Evolutionary conservation across 2,329 filamentous ascomycete species (phyloP).

Genomic region (Hymenoscyphus repandus): DNA sequence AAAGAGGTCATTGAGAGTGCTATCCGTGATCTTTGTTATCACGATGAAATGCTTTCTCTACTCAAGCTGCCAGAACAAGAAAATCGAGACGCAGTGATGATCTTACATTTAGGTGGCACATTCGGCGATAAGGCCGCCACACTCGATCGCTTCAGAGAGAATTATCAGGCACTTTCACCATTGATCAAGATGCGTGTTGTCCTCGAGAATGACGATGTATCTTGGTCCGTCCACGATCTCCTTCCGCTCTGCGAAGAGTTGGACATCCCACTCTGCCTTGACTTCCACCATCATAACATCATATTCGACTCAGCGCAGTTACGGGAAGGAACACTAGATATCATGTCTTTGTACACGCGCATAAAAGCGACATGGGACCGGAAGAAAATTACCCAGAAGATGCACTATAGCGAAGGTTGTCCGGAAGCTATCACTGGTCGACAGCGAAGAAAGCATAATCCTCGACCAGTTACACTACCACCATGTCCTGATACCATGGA

Average conservation of each 20-base stretch:
- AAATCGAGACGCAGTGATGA: slow-evolving; percentile 86
- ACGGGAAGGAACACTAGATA: slow-evolving; percentile 79
- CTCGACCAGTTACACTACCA: slow-evolving; percentile 72
- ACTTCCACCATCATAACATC: slow-evolving; percentile 96
- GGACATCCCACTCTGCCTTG: slow-evolving; percentile 87
- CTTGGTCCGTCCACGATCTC: slow-evolving; percentile 87
- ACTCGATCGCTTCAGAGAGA: slow-evolving; percentile 49
- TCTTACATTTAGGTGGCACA: slow-evolving; percentile 85
- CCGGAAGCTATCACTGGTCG: slow-evolving; percentile 70
- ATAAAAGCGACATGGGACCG: slow-evolving; percentile 80
- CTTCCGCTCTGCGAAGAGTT: slow-evolving; percentile 87
- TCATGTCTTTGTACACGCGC: slow-evolving; percentile 66
- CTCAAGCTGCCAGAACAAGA: slow-evolving; percentile 72
- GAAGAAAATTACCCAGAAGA: slow-evolving; percentile 86
- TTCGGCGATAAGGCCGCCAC: slow-evolving; percentile 67
- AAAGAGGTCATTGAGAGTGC: slow-evolving; percentile 71
- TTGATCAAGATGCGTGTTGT: slow-evolving; percentile 77
- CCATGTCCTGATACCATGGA: slow-evolving; percentile 82
- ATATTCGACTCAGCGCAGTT: slow-evolving; percentile 69
- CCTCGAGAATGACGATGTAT: slow-evolving; percentile 90
- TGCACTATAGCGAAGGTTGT: slow-evolving; percentile 89
- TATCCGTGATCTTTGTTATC: slow-evolving; percentile 79
- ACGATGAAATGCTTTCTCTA: slow-evolving; percentile 76
- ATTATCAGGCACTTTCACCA: slow-evolving; percentile 52
- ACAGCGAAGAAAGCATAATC: slow-evolving; percentile 79